These are phyloP conservation scores for Fusarium sp. DNA, from an alignment of 2,329 filamentous ascomycete species.

Conservation along the genomic window DNA sequence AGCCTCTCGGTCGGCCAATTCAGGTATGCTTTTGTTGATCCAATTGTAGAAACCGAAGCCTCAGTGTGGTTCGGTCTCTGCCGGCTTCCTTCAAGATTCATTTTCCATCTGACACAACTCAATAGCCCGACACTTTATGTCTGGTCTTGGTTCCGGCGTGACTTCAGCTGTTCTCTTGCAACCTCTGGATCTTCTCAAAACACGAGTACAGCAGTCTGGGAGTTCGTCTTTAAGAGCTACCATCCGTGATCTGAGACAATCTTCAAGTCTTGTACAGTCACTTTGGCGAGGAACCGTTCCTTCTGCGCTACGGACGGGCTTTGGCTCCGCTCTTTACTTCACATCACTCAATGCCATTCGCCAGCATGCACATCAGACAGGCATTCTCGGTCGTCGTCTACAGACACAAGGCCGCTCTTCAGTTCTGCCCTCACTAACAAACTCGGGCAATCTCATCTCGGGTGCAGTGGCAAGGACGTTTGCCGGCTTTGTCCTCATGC, in stretches of 20 bases:
- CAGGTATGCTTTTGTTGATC: conserved; percentile 41
- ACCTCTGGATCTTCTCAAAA: conserved; percentile 96
- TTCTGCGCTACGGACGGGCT: conserved; percentile 91
- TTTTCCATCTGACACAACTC: conserved; percentile 33
- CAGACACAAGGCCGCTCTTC: conserved; percentile 65
- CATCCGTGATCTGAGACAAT: conserved; percentile 60
- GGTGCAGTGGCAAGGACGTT: conserved; percentile 87
- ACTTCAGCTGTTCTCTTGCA: conserved; percentile 91
- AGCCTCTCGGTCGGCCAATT: conserved; percentile 41
- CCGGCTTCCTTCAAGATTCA: background rate
- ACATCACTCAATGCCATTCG: conserved; percentile 86
- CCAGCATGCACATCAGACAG: conserved; percentile 64
- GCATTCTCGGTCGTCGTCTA: conserved; percentile 40
- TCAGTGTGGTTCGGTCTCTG: conserved; percentile 3
- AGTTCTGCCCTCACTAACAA: conserved; percentile 83
- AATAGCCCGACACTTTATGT: conserved; percentile 85
- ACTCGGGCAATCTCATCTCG: conserved; percentile 85
- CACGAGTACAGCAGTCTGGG: conserved; percentile 89
- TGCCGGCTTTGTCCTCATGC: conserved; percentile 93
- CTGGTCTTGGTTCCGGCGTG: conserved; percentile 88
- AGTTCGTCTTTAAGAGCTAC: conserved; percentile 69
- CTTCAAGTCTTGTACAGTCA: conserved; percentile 72
- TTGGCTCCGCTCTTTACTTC: conserved; percentile 95
- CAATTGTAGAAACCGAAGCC: conserved; percentile 1
- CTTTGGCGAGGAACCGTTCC: conserved; percentile 95